Base-by-base conservation (phyloP, 371 early-diverging fungal species). In the Choanephora cucurbitarum region DNA sequence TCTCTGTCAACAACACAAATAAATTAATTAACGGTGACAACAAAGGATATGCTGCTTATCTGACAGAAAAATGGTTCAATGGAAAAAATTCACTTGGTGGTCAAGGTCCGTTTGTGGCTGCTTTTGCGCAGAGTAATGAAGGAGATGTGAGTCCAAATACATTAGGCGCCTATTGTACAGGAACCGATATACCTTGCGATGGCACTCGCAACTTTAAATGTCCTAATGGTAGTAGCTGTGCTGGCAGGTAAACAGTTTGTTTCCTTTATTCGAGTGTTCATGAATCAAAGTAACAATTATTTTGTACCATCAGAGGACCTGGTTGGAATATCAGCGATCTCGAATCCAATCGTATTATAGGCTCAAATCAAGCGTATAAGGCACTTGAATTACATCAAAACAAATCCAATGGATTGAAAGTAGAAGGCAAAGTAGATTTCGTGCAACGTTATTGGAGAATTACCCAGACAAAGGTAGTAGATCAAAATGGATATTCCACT, bases 141-240 rank as follows among this genome's bases (percentile, higher is more conserved):
- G 88, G 85, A 1, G 88, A 88, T 66, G 80, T 80, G 8, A 75
- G 71, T n/a, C 86, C 88, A 14, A 86, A 86, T 62, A 80, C 74
- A 13, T 14, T 73, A 4, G 85, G 86, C 1, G 58, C 84, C 1
- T 72, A 51, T 31, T 88, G 88, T 60, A 60, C 68, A 17, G 85
- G 85, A 49, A 86, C 85, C 10, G 81, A 84, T 19, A 64, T 54
- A 23, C 72, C 77, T 8, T 88, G 88, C 62, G 86, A 86, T 58
- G 84, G 75, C 2, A 65, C 72, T 14, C 56, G 57, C 34, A 62
- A 62, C 9, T 56, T 53, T 3, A 74, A 54, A 53, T 73, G 62
- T 56, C 70, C 75, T 41, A 60, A 53, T 44, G 64, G 47, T 59
- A 77, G 70, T 42, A 67, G 42, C 64, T 81, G 61, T 50, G 67